These are phyloP conservation scores for Stemphylium lycopersici DNA, from an alignment of 2,329 filamentous ascomycete species.

Conservation along the genomic window DNA sequence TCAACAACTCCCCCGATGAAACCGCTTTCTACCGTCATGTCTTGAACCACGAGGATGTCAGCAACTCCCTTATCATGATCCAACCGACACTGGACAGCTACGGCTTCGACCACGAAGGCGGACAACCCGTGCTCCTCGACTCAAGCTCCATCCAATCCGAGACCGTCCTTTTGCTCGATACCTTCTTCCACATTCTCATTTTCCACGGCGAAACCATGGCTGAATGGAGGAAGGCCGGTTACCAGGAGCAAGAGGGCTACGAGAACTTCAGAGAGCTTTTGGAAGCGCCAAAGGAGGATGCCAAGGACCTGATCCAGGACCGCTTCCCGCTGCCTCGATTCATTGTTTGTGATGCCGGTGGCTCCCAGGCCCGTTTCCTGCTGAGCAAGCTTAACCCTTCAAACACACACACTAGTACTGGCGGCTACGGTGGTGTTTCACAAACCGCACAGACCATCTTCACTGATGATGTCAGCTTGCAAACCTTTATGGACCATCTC, in stretches of 20 bases:
- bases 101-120: slow-evolving; percentile 93
- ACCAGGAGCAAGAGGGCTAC: slow-evolving; percentile 97
- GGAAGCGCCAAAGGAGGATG: slow-evolving; percentile 95
- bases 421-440: slow-evolving; percentile 86
- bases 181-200: slow-evolving; percentile 99
- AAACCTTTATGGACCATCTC: slow-evolving; percentile 99
- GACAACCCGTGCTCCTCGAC: slow-evolving; percentile 91
- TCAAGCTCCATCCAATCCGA: slow-evolving; percentile 95
- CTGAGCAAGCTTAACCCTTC: slow-evolving; percentile 97
- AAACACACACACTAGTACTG: slow-evolving; percentile 93
- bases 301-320: slow-evolving; percentile 95
- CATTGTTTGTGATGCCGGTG: slow-evolving; percentile 98
- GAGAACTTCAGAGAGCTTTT: slow-evolving; percentile 91
- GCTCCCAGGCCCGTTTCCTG: slow-evolving; percentile 95
- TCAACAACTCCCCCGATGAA: slow-evolving; percentile 99
- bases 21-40: slow-evolving; percentile 99
- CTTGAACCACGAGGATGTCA: slow-evolving; percentile 94
- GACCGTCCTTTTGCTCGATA: slow-evolving; percentile 92
- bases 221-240: slow-evolving; percentile 96
- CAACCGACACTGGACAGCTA: slow-evolving; percentile 97
- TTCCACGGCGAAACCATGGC: slow-evolving; percentile 98
- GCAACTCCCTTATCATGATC: slow-evolving; percentile 98
- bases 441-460: slow-evolving; percentile 97
- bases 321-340: slow-evolving; percentile 98
- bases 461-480: slow-evolving; percentile 95